Evolutionary conservation across 805 yeast species (phyloP).

Genomic region (Scheffersomyces stipitis): DNA sequence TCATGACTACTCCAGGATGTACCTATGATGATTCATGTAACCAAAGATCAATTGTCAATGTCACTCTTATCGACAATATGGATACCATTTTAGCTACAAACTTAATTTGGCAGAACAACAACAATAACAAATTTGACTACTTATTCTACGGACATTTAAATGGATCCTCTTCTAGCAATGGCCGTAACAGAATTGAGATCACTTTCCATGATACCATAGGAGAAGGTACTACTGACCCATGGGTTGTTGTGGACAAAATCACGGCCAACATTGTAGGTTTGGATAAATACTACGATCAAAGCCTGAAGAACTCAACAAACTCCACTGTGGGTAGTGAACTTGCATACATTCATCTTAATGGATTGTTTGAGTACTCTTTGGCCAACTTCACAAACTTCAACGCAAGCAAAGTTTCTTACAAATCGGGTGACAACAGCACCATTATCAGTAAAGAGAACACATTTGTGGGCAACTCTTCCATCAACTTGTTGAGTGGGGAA

Average conservation of each 20-base stretch:
- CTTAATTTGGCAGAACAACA: constrained; percentile 76
- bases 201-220: constrained; percentile 24
- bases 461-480: constrained; percentile 41
- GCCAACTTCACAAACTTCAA: constrained; percentile 55
- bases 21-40: constrained; percentile 61
- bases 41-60: constrained; percentile 75
- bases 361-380: constrained; percentile 78
- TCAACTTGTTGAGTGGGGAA: constrained; percentile 34
- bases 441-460: constrained; percentile 30
- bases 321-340: constrained; percentile 12
- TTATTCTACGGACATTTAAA: constrained; percentile 70
- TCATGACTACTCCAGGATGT: constrained; percentile 89
- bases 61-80: constrained; percentile 55
- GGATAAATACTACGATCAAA: constrained; percentile 36
- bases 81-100: constrained; percentile 43
- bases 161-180: constrained; percentile 40
- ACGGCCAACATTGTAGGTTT: constrained; percentile 49
- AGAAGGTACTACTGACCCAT: constrained; percentile 25
- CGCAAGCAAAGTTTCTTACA: constrained; percentile 22
- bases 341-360: constrained; percentile 52
- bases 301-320: constrained; percentile 26
- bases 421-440: constrained; percentile 15
- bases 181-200: constrained; percentile 30
- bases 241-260: constrained; percentile 72
- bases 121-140: constrained; percentile 75